A percentile compares a stretch with the other conserved stretches of the same genome.
Conservation (phyloP, 495 filamentous ascomycete genomes). For the Penicillium cosmopolitanum region DNA sequence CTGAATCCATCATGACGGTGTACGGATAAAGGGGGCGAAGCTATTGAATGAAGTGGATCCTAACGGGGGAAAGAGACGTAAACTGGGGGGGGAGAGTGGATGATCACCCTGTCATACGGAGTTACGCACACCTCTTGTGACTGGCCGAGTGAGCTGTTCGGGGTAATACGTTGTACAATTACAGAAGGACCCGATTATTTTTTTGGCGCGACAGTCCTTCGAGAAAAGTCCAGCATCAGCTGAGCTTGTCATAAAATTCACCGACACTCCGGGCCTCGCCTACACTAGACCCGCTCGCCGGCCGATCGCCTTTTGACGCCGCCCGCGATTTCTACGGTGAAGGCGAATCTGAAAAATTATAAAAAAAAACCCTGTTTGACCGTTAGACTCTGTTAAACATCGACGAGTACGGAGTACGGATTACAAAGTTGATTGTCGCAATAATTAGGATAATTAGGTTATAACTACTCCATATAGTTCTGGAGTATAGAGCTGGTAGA, state of each 20-base stretch:
- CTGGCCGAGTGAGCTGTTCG: neutral
- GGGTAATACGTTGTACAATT: constrained; percentile 6
- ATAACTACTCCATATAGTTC: neutral
- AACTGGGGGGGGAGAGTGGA: constrained; percentile 6
- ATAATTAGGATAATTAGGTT: neutral
- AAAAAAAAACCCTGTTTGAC: neutral
- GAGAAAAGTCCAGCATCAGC: constrained; percentile 28
- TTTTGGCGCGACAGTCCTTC: constrained; percentile 24
- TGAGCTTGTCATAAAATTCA: constrained; percentile 35
- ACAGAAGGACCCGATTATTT: constrained; percentile 7
- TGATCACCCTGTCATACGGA: constrained; percentile 25
- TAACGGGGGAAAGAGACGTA: constrained; percentile 12
- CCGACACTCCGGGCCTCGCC: constrained; percentile 30
- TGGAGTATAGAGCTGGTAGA: neutral
- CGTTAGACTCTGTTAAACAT: neutral
- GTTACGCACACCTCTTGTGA: neutral
- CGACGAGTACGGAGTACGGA: too few relatives aligned
- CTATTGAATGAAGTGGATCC: constrained; percentile 15
- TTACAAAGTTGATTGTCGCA: neutral
- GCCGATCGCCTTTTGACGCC: constrained; percentile 21
- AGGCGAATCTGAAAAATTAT: neutral
- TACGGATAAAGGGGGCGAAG: neutral
- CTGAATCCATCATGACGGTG: neutral
- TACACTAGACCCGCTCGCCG: constrained; percentile 21
- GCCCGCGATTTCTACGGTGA: constrained; percentile 1